A percentile compares a stretch with the other conserved stretches of the same genome.
These are phyloP conservation scores for Coemansia sp. DNA, from an alignment of 192 early-diverging fungal genomes.

Conservation along the genomic window DNA sequence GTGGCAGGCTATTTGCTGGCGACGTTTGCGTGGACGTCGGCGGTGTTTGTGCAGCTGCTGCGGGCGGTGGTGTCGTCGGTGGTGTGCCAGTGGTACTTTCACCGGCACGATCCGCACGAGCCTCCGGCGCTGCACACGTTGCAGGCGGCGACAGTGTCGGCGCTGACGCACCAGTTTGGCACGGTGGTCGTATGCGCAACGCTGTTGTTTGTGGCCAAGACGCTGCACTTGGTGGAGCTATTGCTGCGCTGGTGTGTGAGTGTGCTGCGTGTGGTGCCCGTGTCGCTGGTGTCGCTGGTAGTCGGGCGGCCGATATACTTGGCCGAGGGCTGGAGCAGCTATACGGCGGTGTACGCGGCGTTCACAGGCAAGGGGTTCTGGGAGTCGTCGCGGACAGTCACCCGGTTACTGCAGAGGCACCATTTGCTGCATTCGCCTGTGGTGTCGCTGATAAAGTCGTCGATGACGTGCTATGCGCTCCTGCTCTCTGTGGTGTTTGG, in stretches of 20 bases:
- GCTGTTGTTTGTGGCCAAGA: conserved; percentile 26
- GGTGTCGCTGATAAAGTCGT: conserved; percentile 41
- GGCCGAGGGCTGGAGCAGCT: conserved; percentile 35
- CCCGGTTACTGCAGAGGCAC: conserved; percentile 24
- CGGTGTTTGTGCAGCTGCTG: conserved; percentile 43
- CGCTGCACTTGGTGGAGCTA: conserved; percentile 31
- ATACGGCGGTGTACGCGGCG: conserved; percentile 38
- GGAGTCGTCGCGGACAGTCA: conserved; percentile 27
- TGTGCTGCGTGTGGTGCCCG: conserved; percentile 23
- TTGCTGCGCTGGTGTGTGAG: conserved; percentile 28
- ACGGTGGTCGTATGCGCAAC: conserved; percentile 34
- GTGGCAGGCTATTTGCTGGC: conserved; percentile 20
- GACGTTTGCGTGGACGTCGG: conserved; percentile 42
- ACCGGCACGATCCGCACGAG: conserved; percentile 41
- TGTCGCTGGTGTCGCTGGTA: conserved; percentile 23
- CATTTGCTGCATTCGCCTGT: conserved; percentile 44
- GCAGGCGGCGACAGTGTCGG: conserved; percentile 37
- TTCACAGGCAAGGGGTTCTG: conserved; percentile 42
- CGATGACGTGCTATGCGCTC: conserved; percentile 43
- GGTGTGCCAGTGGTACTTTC: conserved; percentile 50
- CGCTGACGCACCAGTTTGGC: conserved; percentile 36
- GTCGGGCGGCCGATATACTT: conserved; percentile 29
- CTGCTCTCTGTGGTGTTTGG: conserved; percentile 35
- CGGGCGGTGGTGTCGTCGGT: conserved; percentile 33
- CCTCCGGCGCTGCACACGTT: conserved; percentile 38